A percentile compares a stretch with the other conserved stretches of the same genome.
These are phyloP conservation scores for Myxozyma neglecta DNA, from an alignment of 805 yeast genomes.

Conservation along the genomic window DNA sequence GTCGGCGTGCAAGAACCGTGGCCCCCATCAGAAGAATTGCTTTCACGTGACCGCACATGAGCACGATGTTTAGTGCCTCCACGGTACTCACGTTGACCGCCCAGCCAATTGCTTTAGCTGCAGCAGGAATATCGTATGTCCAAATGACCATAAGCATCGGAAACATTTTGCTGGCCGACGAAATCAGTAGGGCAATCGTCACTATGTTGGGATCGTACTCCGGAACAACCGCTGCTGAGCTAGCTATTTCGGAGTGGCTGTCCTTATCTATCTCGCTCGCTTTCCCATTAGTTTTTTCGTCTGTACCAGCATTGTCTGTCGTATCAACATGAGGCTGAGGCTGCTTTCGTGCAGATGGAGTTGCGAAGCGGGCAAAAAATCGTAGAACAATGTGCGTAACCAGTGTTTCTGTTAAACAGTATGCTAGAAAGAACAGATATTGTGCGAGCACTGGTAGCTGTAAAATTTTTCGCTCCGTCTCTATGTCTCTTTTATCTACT, in stretches of 20 bases:
- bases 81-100: slow-evolving; percentile 62
- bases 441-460: slow-evolving; percentile 41
- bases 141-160: slow-evolving; percentile 94
- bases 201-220: slow-evolving; percentile 45
- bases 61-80: slow-evolving; percentile 58
- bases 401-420: slow-evolving; percentile 42
- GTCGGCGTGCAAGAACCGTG: slow-evolving; percentile 30
- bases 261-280: too few relatives aligned
- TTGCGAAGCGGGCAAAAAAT: slow-evolving; percentile 35
- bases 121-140: slow-evolving; percentile 87
- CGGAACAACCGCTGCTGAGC: too few relatives aligned
- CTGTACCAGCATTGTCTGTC: too few relatives aligned
- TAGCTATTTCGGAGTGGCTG: too few relatives aligned
- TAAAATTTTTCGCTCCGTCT: slow-evolving; percentile 28
- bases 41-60: slow-evolving; percentile 40
- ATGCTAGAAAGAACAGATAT: slow-evolving; percentile 42
- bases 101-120: slow-evolving; percentile 57
- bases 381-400: slow-evolving; percentile 43
- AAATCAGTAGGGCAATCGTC: slow-evolving; percentile 67
- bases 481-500: background rate
- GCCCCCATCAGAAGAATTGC: slow-evolving; percentile 38
- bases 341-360: background rate
- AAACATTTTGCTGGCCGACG: slow-evolving; percentile 77
- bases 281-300: too few relatives aligned
- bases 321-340: too few relatives aligned